Evolutionary conservation across 148 eudicot species (phyloP), one percentile per base, ranked within the genome.

Genomic region (Diospyros lotus): DNA sequence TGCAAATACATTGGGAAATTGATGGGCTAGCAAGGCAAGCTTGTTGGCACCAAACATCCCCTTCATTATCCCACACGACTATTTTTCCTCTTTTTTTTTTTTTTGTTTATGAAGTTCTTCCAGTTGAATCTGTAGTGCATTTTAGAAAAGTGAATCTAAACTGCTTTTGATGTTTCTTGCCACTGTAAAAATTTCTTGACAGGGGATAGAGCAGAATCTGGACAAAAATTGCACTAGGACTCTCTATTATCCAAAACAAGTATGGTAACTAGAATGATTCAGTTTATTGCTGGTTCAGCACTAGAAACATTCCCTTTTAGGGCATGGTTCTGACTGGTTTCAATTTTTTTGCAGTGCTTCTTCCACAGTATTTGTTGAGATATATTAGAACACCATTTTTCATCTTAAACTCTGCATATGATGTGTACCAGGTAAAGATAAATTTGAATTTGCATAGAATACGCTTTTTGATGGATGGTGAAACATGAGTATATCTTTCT

Each of bases 371-470:
- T 76, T 83, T 80, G 42, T 79, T 95, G 63, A 75, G 46, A 39
- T 95, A 84, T 90, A 89, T 88, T 18, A 81, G 55, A 76, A 91
- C 94, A 3, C 99, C 99, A 13, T 80, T 88, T 72, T 95, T 93
- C 80, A 65, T 95, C 81, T 80, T 95, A 63, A 95, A 95, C 86
- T 52, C 97, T 3, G 99, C 99, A 53, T 95, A 95, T 71, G 99
- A 95, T 64, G 90, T 88, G 58, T 95, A 77, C 82, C 99, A 95
- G 86, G 98, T 94, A 88, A 28, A 73, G 86, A 71, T 53, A 40
- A 63, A 40, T 1, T n/a, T 67, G 9, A 42, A 70, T 9, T 72
- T 48, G 52, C 44, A 28, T 66, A 54, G 42, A 14, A 65, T 18
- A 11, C 54, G 12, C 6, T 17, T 73, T 66, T 12, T 50, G 39